Evolutionary conservation across 768 basidiomycete genomes (phyloP).

Genomic region (Ramaria sp.): DNA sequence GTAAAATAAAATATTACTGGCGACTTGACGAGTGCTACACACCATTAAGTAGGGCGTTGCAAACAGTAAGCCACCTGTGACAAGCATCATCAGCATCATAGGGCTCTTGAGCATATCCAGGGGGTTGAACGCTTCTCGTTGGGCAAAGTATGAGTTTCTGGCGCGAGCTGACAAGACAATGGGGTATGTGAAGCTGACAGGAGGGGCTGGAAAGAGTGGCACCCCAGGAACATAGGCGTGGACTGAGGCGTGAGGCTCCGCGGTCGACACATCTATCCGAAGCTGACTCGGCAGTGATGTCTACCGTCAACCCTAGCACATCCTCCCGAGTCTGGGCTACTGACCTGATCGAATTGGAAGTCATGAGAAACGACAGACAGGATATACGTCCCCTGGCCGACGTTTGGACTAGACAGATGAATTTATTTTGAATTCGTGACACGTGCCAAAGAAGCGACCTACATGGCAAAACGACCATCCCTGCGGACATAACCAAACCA

Average conservation of each 20-base stretch:
- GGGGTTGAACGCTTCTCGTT: constrained; percentile 63
- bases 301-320: not conserved
- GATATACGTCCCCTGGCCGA: constrained; percentile 58
- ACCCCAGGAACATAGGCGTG: constrained; percentile 60
- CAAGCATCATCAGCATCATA: constrained; percentile 73
- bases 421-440: not conserved
- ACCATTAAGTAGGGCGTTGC: constrained; percentile 73
- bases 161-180: constrained; percentile 43
- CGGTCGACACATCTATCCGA: constrained; percentile 50
- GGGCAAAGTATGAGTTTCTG: constrained; percentile 54
- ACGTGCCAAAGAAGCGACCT: constrained; percentile 6
- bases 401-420: constrained; percentile 41
- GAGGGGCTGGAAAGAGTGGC: constrained; percentile 46
- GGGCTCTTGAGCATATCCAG: constrained; percentile 71
- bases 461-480: constrained; percentile 63
- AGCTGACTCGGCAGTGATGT: constrained; percentile 31
- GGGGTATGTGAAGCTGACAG: constrained; percentile 48
- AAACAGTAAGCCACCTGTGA: constrained; percentile 56
- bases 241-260: constrained; percentile 37
- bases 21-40: constrained; percentile 10
- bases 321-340: not conserved
- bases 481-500: constrained; percentile 40
- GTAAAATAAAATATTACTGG: not conserved
- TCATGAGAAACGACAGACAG: constrained; percentile 61
- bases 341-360: constrained; percentile 60